phyloP scores from a whole-genome alignment of 2,329 filamentous ascomycete species.

The Amylocarpus encephaloides region DNA sequence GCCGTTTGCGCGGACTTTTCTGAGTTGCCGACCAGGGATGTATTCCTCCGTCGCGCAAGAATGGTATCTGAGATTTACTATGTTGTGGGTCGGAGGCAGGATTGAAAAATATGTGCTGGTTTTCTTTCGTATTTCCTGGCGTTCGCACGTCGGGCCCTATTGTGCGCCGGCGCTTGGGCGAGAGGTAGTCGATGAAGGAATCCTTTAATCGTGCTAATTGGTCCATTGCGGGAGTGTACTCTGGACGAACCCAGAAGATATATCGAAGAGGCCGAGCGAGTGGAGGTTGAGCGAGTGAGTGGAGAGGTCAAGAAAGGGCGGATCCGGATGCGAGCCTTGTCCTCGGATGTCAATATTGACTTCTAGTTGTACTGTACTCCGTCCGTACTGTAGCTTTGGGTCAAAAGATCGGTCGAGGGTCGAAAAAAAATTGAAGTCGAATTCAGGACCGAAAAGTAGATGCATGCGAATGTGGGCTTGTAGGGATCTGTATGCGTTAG shows the following conservation, averaged over 20 bases:
- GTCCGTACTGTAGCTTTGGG: neutral
- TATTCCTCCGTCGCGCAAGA: conserved; percentile 13
- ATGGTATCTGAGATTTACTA: conserved; percentile 12
- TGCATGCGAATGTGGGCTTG: too few species aligned
- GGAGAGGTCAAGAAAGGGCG: neutral
- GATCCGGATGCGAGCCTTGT: neutral
- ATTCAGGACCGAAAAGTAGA: too few species aligned
- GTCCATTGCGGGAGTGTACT: conserved; percentile 23
- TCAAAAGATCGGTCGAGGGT: too few species aligned
- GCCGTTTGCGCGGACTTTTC: conserved; percentile 25
- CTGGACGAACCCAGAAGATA: neutral
- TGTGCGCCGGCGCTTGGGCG: conserved; percentile 31
- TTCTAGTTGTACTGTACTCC: neutral
- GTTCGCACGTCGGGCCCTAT: conserved; percentile 16
- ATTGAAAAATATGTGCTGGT: conserved; percentile 12
- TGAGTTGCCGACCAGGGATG: conserved; percentile 12
- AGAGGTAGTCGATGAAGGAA: conserved; percentile 25
- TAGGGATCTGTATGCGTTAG: too few species aligned
- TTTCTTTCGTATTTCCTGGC: conserved; percentile 6
- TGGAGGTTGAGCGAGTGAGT: neutral
- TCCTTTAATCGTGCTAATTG: conserved; percentile 26
- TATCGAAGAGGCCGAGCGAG: neutral
- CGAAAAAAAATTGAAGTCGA: too few species aligned
- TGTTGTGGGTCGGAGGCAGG: conserved; percentile 18
- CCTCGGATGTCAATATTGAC: conserved; percentile 1